A percentile compares a stretch with the other conserved stretches of the same genome.
Conservation (phyloP, 768 basidiomycete genomes). For the Pleurotus djamor region DNA sequence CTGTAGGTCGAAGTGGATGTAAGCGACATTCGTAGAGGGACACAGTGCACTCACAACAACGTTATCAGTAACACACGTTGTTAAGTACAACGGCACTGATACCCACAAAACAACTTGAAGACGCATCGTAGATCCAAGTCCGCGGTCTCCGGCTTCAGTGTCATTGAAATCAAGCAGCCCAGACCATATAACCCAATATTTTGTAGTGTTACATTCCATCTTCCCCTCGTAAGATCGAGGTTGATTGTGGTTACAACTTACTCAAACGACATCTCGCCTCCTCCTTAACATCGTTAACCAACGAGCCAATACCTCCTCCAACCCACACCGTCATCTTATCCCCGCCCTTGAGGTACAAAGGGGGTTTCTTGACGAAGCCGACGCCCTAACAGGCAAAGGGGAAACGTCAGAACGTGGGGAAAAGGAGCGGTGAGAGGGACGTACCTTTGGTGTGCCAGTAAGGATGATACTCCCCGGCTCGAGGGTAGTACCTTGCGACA, state of each 20-base stretch:
- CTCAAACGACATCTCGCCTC: slow-evolving; percentile 31
- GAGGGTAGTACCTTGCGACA: slow-evolving; percentile 84
- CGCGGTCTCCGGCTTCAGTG: too few relatives aligned
- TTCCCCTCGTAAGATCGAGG: too few relatives aligned
- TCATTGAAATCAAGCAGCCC: too few relatives aligned
- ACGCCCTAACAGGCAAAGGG: slow-evolving; percentile 41
- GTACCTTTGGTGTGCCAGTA: slow-evolving; percentile 71
- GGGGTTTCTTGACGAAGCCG: slow-evolving; percentile 73
- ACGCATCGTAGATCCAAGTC: too few relatives aligned
- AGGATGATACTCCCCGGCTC: slow-evolving; percentile 80
- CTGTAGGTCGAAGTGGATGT: too few relatives aligned
- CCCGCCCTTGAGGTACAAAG: slow-evolving; percentile 68
- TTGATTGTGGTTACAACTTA: background rate
- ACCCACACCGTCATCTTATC: slow-evolving; percentile 71
- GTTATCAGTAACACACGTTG: too few relatives aligned
- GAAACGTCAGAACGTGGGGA: background rate
- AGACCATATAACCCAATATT: too few relatives aligned
- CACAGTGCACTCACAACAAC: too few relatives aligned
- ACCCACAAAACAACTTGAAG: too few relatives aligned
- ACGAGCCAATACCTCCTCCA: slow-evolving; percentile 72
- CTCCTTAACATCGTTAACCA: slow-evolving; percentile 77
- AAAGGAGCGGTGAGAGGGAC: background rate
- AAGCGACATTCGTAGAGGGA: too few relatives aligned
- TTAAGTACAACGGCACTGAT: too few relatives aligned
- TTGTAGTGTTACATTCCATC: too few relatives aligned